Percentiles rank a stretch among this genome's conserved stretches.
Evolutionary conservation across 2,329 filamentous ascomycete genomes (phyloP).

Genomic region (Talaromyces sp.): DNA sequence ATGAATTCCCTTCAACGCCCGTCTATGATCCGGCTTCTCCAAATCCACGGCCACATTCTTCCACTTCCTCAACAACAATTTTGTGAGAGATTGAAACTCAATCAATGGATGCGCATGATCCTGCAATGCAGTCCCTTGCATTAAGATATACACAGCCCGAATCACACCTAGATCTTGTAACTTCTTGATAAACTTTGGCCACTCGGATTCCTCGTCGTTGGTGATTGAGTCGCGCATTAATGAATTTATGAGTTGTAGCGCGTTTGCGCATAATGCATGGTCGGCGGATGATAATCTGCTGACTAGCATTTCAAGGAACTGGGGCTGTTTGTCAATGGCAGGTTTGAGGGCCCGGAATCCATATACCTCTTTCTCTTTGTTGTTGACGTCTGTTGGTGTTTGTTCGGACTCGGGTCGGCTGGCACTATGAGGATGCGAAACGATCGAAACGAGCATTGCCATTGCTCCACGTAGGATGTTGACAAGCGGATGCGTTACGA

Average conservation of each 20-base stretch:
- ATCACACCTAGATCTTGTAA: slow-evolving; percentile 91
- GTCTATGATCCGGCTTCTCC: slow-evolving; percentile 80
- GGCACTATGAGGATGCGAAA: slow-evolving; percentile 70
- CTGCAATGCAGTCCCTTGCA: slow-evolving; percentile 89
- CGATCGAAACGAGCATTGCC: slow-evolving; percentile 90
- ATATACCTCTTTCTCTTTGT: slow-evolving; percentile 54
- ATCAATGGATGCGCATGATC: slow-evolving; percentile 84
- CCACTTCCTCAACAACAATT: slow-evolving; percentile 83
- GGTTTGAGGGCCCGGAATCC: slow-evolving; percentile 91
- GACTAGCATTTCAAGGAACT: slow-evolving; percentile 92
- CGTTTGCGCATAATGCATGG: slow-evolving; percentile 91
- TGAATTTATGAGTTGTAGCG: slow-evolving; percentile 90
- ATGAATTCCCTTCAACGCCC: slow-evolving; percentile 80
- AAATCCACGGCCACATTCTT: slow-evolving; percentile 76
- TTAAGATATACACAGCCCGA: slow-evolving; percentile 82
- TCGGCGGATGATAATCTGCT: slow-evolving; percentile 88
- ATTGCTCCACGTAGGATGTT: slow-evolving; percentile 96
- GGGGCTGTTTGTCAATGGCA: slow-evolving; percentile 81
- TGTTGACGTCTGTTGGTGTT: not conserved
- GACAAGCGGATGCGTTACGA: slow-evolving; percentile 91
- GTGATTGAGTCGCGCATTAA: slow-evolving; percentile 87
- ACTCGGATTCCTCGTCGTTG: slow-evolving; percentile 71
- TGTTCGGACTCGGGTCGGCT: slow-evolving; percentile 29
- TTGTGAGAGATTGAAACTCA: slow-evolving; percentile 89
- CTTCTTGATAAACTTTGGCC: slow-evolving; percentile 91